Conservation (phyloP, 768 basidiomycete species). For the Neoboletus magnificus region DNA sequence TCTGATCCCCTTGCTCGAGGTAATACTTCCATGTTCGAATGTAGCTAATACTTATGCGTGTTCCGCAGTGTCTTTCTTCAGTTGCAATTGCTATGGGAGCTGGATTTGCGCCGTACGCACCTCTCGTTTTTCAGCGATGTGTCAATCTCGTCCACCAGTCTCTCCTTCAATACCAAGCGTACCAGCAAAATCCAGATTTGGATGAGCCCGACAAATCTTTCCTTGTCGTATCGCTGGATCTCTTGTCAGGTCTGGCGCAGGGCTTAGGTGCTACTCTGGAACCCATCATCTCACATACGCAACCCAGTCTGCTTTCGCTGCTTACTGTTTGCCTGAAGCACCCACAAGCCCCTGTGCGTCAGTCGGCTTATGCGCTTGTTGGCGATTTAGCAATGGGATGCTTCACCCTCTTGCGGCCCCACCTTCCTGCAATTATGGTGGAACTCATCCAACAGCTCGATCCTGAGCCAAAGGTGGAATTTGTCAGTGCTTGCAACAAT, state of each 20-base stretch:
- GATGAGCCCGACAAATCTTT: constrained; percentile 97
- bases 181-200: constrained; percentile 81
- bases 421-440: constrained; percentile 85
- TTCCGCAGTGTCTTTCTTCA: constrained; percentile 86
- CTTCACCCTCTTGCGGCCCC: constrained; percentile 80
- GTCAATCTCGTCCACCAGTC: constrained; percentile 78
- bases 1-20: constrained; percentile 93
- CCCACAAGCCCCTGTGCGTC: constrained; percentile 91
- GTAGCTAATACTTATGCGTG: background rate
- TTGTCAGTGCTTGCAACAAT: constrained; percentile 97
- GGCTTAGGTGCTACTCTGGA: constrained; percentile 82
- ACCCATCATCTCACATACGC: constrained; percentile 60
- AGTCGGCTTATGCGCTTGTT: constrained; percentile 96
- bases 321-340: constrained; percentile 91
- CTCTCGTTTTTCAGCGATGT: constrained; percentile 91
- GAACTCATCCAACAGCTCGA: constrained; percentile 88
- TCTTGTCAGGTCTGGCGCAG: constrained; percentile 93
- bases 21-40: constrained; percentile 34
- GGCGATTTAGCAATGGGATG: constrained; percentile 98
- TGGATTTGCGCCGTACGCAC: constrained; percentile 84
- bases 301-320: constrained; percentile 77
- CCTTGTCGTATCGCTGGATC: constrained; percentile 96
- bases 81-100: constrained; percentile 94
- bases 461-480: constrained; percentile 89
- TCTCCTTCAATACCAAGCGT: constrained; percentile 82